Evolutionary conservation across 805 yeast species (phyloP).

Genomic region (Spencermartinsiella europaea): DNA sequence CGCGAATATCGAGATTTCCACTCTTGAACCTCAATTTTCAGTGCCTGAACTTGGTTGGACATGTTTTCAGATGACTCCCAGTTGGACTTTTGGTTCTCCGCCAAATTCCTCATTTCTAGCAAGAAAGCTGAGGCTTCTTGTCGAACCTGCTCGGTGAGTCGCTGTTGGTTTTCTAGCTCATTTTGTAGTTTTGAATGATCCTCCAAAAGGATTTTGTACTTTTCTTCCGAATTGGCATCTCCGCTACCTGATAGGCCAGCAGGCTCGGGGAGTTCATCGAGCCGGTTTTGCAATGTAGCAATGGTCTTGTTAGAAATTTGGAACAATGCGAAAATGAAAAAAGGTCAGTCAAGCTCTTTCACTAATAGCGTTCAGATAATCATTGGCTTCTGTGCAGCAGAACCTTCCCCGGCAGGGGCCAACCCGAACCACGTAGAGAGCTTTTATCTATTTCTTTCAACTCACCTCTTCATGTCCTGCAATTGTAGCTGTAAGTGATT

Average conservation of each 20-base stretch:
- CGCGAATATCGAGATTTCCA: constrained; percentile 33
- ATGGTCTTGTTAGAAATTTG: not conserved
- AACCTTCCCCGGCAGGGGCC: no score
- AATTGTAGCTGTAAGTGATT: not conserved
- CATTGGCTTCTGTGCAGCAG: no score
- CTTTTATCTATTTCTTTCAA: no score
- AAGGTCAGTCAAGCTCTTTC: no score
- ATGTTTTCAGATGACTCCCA: constrained; percentile 13
- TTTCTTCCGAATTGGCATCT: constrained; percentile 10
- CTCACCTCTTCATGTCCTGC: constrained; percentile 1
- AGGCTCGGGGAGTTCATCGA: not conserved
- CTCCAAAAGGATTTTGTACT: constrained; percentile 19
- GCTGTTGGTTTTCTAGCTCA: constrained; percentile 22
- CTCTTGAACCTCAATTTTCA: constrained; percentile 31
- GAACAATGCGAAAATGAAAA: no score
- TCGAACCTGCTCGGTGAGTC: constrained; percentile 34
- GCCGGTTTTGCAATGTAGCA: not conserved
- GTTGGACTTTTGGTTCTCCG: constrained; percentile 21
- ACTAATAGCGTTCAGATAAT: no score
- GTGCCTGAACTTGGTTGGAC: constrained; percentile 22
- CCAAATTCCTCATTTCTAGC: constrained; percentile 35
- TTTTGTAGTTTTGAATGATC: constrained; percentile 22
- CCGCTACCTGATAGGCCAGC: not conserved
- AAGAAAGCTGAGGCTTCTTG: constrained; percentile 33
- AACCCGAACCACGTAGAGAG: no score